phyloP scores from a whole-genome alignment of 1,284 basidiomycete species.

The Malassezia dermatis region DNA sequence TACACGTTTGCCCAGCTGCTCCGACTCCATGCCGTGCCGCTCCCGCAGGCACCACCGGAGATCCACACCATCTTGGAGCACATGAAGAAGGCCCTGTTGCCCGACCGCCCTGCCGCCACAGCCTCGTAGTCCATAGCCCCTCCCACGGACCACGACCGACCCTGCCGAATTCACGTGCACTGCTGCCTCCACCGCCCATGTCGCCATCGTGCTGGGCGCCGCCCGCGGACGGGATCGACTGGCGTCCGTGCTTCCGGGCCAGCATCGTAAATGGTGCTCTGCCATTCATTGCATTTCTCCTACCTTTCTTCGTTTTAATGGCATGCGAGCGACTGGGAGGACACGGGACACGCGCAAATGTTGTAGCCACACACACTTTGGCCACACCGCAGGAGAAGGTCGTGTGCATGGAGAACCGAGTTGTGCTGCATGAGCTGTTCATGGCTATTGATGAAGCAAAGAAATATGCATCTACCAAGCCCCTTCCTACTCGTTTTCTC shows the following conservation, averaged over 20 bases:
- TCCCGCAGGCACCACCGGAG: constrained; percentile 37
- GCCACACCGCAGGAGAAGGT: neutral
- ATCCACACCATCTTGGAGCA: constrained; percentile 43
- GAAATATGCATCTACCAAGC: neutral
- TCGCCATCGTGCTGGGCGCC: neutral
- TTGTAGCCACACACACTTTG: neutral
- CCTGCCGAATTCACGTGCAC: neutral
- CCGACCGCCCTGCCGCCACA: neutral
- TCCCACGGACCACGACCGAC: neutral
- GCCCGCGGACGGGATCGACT: constrained; percentile 3
- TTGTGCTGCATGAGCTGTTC: neutral
- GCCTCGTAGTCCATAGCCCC: neutral
- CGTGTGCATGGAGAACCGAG: neutral
- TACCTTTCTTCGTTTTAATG: neutral
- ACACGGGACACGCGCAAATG: neutral
- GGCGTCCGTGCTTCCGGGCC: constrained; percentile 8
- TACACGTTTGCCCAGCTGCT: constrained; percentile 86
- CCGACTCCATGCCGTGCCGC: constrained; percentile 26
- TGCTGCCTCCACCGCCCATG: neutral
- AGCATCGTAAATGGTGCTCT: constrained; percentile 3
- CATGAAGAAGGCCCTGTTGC: constrained; percentile 25
- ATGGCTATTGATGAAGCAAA: neutral
- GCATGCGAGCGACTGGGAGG: too few relatives aligned
- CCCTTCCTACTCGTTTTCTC: neutral
- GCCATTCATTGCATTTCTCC: neutral